These are phyloP conservation scores for Penicillium sp. DNA, from an alignment of 2,329 filamentous ascomycete species.

Conservation along the genomic window DNA sequence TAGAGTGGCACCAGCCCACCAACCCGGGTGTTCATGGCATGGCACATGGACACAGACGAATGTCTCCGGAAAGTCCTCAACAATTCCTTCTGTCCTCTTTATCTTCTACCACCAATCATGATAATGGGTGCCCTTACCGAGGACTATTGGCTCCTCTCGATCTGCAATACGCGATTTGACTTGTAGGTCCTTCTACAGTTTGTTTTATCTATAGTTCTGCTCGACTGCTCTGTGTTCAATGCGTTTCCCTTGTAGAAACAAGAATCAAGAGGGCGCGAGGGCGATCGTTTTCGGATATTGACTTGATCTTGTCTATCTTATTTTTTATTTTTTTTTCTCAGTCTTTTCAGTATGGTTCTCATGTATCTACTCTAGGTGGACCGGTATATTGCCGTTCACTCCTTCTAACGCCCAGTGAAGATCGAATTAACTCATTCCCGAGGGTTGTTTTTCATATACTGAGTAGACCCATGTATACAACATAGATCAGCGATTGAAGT, in stretches of 20 bases:
- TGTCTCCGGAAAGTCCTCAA: not conserved
- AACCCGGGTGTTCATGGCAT: not conserved
- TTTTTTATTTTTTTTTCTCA: not conserved
- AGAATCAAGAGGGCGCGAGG: conserved; percentile 25
- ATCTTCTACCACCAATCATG: not conserved
- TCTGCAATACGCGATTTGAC: conserved; percentile 1
- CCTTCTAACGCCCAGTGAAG: conserved; percentile 8
- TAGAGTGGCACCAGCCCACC: conserved; percentile 21
- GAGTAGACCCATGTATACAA: not conserved
- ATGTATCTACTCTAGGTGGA: conserved; percentile 10
- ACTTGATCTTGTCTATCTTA: conserved; percentile 13
- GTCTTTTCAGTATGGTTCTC: conserved; percentile 8
- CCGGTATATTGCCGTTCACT: conserved; percentile 11
- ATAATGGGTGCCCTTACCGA: conserved; percentile 3
- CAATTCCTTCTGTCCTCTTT: not conserved
- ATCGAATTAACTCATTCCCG: conserved; percentile 5
- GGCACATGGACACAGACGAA: not conserved
- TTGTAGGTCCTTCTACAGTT: not conserved
- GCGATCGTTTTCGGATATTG: conserved; percentile 14
- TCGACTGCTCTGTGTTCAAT: conserved; percentile 17
- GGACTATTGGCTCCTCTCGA: conserved; percentile 11
- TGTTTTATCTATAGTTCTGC: conserved; percentile 1
- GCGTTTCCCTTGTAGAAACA: conserved; percentile 29
- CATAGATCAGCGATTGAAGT: not conserved
- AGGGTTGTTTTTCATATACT: not conserved